Percentiles rank a stretch among this genome's conserved stretches.
phyloP scores from a whole-genome alignment of 768 basidiomycete genomes.

The Lactarius tabidus region DNA sequence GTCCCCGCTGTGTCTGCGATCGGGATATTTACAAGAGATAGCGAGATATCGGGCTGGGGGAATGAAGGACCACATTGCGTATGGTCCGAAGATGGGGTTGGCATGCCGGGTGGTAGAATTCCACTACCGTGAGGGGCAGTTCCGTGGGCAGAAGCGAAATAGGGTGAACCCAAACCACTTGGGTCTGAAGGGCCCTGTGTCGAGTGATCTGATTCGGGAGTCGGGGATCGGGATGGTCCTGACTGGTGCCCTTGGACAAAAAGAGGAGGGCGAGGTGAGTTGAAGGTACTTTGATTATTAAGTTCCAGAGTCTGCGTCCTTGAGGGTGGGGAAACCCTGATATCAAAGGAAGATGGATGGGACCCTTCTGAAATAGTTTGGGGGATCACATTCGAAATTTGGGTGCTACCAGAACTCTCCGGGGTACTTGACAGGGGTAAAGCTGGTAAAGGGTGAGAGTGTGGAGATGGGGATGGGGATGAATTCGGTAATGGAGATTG shows the following conservation, averaged over 20 bases:
- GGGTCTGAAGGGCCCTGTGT: background rate
- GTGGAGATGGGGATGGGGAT: background rate
- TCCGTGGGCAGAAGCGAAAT: background rate
- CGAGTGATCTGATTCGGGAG: background rate
- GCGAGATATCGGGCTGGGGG: background rate
- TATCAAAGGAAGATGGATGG: background rate
- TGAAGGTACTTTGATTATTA: background rate
- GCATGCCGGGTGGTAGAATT: background rate
- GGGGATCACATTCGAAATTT: background rate
- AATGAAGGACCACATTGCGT: background rate
- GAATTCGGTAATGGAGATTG: background rate
- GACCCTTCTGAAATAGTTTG: background rate
- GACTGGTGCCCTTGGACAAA: background rate
- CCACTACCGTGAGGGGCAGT: background rate
- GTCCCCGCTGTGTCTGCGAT: background rate
- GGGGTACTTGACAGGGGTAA: background rate
- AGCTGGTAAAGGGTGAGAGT: too few species aligned
- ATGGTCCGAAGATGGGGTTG: background rate
- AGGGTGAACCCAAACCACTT: too few species aligned
- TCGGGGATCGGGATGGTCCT: background rate
- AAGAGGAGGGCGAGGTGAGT: background rate
- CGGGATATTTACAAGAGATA: background rate
- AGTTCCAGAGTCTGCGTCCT: background rate
- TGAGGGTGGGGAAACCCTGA: slow-evolving; percentile 4
- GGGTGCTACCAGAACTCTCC: background rate